A percentile compares a stretch with the other conserved stretches of the same genome.
Evolutionary conservation across 192 early-diverging fungal species (phyloP).

Genomic region (Obelidium mucronatum): DNA sequence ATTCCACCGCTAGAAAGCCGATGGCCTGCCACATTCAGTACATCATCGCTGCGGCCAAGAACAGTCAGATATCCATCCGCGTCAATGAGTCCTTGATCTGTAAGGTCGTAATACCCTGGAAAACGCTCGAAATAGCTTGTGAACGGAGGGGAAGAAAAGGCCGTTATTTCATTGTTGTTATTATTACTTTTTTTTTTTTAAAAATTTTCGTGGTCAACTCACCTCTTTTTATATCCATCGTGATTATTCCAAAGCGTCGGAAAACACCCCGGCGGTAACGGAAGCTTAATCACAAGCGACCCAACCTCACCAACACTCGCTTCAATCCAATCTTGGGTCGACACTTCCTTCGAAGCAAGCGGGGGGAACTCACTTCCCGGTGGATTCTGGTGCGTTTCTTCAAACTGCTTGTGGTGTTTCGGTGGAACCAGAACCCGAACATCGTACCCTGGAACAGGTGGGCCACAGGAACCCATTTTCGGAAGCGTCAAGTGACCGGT

Average conservation of each 20-base stretch:
- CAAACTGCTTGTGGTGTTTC: conserved; percentile 17
- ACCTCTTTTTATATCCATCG: conserved; percentile 65
- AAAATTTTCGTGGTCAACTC: no score
- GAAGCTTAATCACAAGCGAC: conserved; percentile 79
- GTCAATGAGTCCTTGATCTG: conserved; percentile 84
- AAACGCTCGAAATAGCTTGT: conserved; percentile 74
- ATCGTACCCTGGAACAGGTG: conserved; percentile 80
- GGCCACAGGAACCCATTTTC: conserved; percentile 76
- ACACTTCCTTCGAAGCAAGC: neutral
- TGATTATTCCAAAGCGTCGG: conserved; percentile 82
- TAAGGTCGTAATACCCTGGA: conserved; percentile 83
- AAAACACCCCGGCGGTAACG: conserved; percentile 82
- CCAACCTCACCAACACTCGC: conserved; percentile 67
- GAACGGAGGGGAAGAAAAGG: neutral
- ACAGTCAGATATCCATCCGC: conserved; percentile 54
- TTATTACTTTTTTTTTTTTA: no score
- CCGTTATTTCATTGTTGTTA: no score
- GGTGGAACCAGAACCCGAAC: conserved; percentile 61
- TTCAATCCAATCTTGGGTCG: conserved; percentile 32
- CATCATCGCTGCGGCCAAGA: conserved; percentile 53
- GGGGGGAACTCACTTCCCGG: conserved; percentile 10
- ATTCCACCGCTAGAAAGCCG: conserved; percentile 79
- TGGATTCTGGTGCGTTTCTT: neutral
- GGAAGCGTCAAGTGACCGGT: conserved; percentile 30
- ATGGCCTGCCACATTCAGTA: conserved; percentile 90